Evolutionary conservation across 495 filamentous ascomycete genomes (phyloP).

Genomic region (Podospora pseudocomata): DNA sequence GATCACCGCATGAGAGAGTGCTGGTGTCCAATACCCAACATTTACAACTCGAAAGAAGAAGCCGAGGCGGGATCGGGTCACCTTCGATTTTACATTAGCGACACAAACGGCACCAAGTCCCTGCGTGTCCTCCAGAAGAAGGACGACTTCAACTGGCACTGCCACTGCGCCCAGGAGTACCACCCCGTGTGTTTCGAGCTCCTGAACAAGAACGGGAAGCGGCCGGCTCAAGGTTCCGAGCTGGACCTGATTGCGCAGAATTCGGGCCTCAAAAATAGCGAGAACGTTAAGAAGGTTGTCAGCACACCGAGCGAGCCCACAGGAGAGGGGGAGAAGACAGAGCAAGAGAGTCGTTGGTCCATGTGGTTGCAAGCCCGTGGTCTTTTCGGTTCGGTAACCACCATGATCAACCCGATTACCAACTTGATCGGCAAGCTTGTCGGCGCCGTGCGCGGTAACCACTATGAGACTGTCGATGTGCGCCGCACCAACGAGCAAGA

Average conservation of each 20-base stretch:
- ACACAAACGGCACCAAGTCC: constrained; percentile 3
- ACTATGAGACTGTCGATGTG: constrained; percentile 22
- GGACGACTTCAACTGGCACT: constrained; percentile 26
- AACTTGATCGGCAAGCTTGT: constrained; percentile 16
- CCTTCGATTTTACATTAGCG: constrained; percentile 29
- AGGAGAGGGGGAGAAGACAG: not conserved
- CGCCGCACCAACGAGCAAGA: constrained; percentile 10
- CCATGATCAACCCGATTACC: constrained; percentile 20
- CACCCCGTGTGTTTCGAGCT: constrained; percentile 14
- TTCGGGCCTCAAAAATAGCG: constrained; percentile 5
- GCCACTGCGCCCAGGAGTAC: constrained; percentile 21
- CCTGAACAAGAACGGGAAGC: constrained; percentile 25
- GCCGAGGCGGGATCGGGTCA: constrained; percentile 26
- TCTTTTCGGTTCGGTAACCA: constrained; percentile 13
- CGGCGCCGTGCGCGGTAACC: not conserved
- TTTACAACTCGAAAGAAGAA: constrained; percentile 24
- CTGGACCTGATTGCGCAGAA: constrained; percentile 26
- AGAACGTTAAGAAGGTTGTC: constrained; percentile 17
- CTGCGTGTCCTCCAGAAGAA: constrained; percentile 28
- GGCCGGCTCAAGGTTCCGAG: constrained; percentile 24
- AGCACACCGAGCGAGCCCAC: not conserved
- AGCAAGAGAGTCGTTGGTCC: not conserved
- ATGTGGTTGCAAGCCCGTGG: constrained; percentile 18
- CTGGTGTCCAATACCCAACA: constrained; percentile 22
- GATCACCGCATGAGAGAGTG: constrained; percentile 28